These are phyloP conservation scores for Lichtheimia corymbifera DNA, from an alignment of 371 early-diverging fungal genomes.

Conservation along the genomic window DNA sequence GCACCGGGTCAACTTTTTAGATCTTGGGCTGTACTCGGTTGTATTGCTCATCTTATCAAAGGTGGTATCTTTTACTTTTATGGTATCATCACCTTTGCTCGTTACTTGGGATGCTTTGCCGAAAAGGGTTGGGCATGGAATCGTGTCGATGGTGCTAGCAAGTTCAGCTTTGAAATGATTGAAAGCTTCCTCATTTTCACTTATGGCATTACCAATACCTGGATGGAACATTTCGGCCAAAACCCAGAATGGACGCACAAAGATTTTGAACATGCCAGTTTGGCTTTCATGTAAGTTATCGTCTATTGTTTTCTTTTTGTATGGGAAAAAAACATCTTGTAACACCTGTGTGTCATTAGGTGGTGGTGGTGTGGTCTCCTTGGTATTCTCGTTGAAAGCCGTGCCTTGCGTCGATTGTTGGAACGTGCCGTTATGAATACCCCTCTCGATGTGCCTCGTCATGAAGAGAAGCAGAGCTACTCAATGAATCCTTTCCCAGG, in stretches of 20 bases:
- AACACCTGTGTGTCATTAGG: conserved; percentile 1
- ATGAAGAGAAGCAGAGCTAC: conserved; percentile 24
- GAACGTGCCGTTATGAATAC: conserved; percentile 24
- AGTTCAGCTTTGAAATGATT: conserved; percentile 52
- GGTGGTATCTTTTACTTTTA: conserved; percentile 55
- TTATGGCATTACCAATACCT: conserved; percentile 68
- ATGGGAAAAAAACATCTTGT: not conserved
- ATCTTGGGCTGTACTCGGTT: conserved; percentile 47
- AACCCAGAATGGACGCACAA: conserved; percentile 59
- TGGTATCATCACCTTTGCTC: conserved; percentile 45
- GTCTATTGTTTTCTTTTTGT: not conserved
- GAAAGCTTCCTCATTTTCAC: conserved; percentile 49
- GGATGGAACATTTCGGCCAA: conserved; percentile 66
- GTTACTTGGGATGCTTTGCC: conserved; percentile 52
- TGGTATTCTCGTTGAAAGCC: conserved; percentile 55
- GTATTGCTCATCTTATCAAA: conserved; percentile 53
- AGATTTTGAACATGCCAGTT: conserved; percentile 64
- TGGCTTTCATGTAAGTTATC: conserved; percentile 53
- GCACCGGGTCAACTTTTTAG: conserved; percentile 8
- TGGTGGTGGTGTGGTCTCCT: conserved; percentile 69
- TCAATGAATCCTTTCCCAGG: conserved; percentile 60
- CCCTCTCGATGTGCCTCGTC: conserved; percentile 21
- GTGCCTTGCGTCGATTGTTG: conserved; percentile 44
- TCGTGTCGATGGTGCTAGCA: conserved; percentile 30
- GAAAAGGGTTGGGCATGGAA: conserved; percentile 57